These are phyloP conservation scores for Chlamydomonas sphaeroides DNA, from an alignment of 139 green algal genomes.

Conservation along the genomic window DNA sequence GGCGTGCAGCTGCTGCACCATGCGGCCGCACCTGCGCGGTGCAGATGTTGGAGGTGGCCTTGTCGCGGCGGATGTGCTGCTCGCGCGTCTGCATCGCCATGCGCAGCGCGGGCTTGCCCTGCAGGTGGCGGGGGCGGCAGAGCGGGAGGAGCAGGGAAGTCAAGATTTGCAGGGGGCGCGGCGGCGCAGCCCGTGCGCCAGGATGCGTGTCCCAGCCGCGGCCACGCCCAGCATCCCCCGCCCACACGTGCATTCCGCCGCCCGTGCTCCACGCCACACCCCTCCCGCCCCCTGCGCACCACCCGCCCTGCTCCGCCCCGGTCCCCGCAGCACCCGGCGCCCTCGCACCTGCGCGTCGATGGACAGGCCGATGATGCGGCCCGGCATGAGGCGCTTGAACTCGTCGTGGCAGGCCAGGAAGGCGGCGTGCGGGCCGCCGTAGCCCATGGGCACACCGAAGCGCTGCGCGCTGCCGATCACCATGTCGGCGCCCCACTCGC, in stretches of 20 bases:
- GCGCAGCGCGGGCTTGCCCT: conserved; percentile 90
- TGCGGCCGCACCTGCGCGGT: conserved; percentile 83
- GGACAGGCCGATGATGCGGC: conserved; percentile 96
- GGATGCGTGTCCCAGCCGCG: no score
- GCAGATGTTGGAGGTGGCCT: conserved; percentile 99
- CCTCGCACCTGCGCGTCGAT: conserved; percentile 80
- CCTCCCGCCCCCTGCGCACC: background rate
- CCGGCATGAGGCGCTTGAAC: conserved; percentile 88
- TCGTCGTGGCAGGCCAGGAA: conserved; percentile 95
- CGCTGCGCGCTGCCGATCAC: conserved; percentile 89
- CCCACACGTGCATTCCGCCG: no score
- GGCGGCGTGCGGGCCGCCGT: conserved; percentile 97
- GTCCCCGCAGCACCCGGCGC: no score
- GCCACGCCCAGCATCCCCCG: no score
- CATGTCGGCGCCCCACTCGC: conserved; percentile 98
- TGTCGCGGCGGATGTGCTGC: conserved; percentile 99
- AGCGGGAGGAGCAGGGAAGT: no score
- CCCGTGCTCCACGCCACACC: background rate
- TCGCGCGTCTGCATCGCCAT: conserved; percentile 99
- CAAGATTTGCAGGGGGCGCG: no score
- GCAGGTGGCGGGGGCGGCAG: no score
- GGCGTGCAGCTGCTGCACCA: no score
- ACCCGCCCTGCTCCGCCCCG: background rate
- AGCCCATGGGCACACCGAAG: conserved; percentile 98
- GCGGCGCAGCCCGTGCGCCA: no score